Evolutionary conservation across 768 basidiomycete species (phyloP).

Genomic region (Auricularia auricula-judae): DNA sequence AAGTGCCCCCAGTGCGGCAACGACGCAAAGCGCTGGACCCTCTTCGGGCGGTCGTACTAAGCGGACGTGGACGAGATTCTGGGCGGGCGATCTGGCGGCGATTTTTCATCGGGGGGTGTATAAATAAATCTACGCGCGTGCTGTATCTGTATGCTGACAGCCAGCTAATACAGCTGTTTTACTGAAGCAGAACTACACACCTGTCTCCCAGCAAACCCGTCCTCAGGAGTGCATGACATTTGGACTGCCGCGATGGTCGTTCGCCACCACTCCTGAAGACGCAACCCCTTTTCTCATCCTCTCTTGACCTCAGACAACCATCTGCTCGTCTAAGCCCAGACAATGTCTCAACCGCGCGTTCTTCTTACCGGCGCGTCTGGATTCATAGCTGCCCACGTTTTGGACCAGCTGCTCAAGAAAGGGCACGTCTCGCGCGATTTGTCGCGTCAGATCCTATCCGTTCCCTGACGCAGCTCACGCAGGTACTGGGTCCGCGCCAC

Average conservation of each 20-base stretch:
- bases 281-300: too few relatives aligned
- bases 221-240: too few relatives aligned
- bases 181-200: too few relatives aligned
- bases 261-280: too few relatives aligned
- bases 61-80: background rate
- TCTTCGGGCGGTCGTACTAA: conserved; percentile 87
- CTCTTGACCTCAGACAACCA: too few relatives aligned
- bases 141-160: too few relatives aligned
- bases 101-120: too few relatives aligned
- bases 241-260: too few relatives aligned
- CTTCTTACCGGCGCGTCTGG: conserved; percentile 6
- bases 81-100: background rate
- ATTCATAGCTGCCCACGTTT: conserved; percentile 4
- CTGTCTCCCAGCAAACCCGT: too few relatives aligned
- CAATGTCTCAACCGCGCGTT: background rate
- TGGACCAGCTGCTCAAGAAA: background rate
- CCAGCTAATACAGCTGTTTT: too few relatives aligned
- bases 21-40: conserved; percentile 89
- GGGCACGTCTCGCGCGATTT: background rate
- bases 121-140: too few relatives aligned
- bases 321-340: too few relatives aligned
- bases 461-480: background rate
- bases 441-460: background rate
- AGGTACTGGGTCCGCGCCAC: conserved; percentile 2
- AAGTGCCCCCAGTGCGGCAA: conserved; percentile 83